These are phyloP conservation scores for Rasamsonia emersonii DNA, from an alignment of 2,329 filamentous ascomycete genomes.

Conservation along the genomic window DNA sequence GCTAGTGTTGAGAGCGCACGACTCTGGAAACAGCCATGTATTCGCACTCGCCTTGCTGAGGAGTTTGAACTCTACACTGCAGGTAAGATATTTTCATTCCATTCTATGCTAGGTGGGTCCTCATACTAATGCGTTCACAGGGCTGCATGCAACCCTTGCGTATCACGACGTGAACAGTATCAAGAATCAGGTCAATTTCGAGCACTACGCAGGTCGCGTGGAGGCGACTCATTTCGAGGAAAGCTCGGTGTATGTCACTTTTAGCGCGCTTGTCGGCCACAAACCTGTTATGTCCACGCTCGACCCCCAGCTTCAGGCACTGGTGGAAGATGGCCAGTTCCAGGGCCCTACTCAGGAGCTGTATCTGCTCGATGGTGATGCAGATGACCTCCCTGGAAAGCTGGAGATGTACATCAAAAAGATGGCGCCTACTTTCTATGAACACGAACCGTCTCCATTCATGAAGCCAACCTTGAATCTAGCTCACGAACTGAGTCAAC, in stretches of 20 bases:
- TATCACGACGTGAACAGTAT: slow-evolving; percentile 43
- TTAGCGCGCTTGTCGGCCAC: slow-evolving; percentile 33
- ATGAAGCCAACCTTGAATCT: slow-evolving; percentile 42
- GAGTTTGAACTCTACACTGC: slow-evolving; percentile 51
- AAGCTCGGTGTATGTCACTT: slow-evolving; percentile 40
- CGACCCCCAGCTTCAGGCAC: slow-evolving; percentile 34
- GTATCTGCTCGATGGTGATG: slow-evolving; percentile 42
- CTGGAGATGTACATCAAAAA: slow-evolving; percentile 47
- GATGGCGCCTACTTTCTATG: slow-evolving; percentile 37
- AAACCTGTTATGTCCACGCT: slow-evolving; percentile 28
- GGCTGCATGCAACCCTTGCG: slow-evolving; percentile 44
- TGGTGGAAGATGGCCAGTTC: slow-evolving; percentile 31
- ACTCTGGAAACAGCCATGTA: slow-evolving; percentile 53
- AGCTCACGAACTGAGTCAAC: slow-evolving; percentile 28
- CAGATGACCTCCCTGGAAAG: slow-evolving; percentile 43
- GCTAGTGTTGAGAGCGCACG: slow-evolving; percentile 52
- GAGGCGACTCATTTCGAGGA: slow-evolving; percentile 49
- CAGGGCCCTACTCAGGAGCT: slow-evolving; percentile 31
- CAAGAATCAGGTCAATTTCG: slow-evolving; percentile 40
- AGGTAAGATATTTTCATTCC: slow-evolving; percentile 20
- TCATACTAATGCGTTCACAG: slow-evolving; percentile 18
- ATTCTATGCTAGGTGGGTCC: not conserved
- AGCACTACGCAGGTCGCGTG: slow-evolving; percentile 43
- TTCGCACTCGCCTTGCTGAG: slow-evolving; percentile 50
- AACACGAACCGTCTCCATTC: slow-evolving; percentile 42